A percentile compares a stretch with the other conserved stretches of the same genome.
Evolutionary conservation across 2,329 filamentous ascomycete species (phyloP).

Genomic region (Ustilaginoidea virens): DNA sequence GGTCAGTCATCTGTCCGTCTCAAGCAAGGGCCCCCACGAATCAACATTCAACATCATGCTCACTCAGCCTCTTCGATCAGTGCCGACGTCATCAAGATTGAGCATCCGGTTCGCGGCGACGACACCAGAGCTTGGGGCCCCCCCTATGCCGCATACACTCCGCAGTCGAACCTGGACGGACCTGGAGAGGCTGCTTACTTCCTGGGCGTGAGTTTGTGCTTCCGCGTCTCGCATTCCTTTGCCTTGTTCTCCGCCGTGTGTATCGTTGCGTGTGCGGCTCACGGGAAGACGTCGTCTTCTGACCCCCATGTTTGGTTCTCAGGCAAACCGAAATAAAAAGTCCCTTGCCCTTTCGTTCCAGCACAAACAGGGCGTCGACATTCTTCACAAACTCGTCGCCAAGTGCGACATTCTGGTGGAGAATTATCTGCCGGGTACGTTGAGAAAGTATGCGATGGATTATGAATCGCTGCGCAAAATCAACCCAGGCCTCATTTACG

Average conservation of each 20-base stretch:
- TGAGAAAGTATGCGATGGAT: conserved; percentile 86
- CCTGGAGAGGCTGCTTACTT: conserved; percentile 94
- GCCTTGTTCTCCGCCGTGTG: background rate
- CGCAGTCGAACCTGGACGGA: conserved; percentile 42
- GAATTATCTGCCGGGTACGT: conserved; percentile 81
- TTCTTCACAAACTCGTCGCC: conserved; percentile 70
- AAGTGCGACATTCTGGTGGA: conserved; percentile 89
- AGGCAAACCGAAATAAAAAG: conserved; percentile 97
- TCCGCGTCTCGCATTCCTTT: background rate
- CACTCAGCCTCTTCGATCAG: conserved; percentile 24
- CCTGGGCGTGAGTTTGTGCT: conserved; percentile 47
- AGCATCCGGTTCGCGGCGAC: conserved; percentile 81
- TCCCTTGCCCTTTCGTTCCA: conserved; percentile 86
- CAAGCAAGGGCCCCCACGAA: background rate
- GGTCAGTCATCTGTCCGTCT: conserved; percentile 38
- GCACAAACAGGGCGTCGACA: conserved; percentile 65
- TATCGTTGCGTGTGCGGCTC: background rate
- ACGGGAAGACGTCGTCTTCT: no score
- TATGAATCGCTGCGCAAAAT: conserved; percentile 66
- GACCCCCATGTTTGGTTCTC: no score
- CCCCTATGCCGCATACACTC: conserved; percentile 69
- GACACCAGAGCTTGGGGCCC: conserved; percentile 95
- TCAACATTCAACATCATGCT: background rate
- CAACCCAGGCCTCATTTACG: conserved; percentile 81
- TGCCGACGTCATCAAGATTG: conserved; percentile 93